Conservation (phyloP, 768 basidiomycete genomes). For the Serendipita indica region DNA sequence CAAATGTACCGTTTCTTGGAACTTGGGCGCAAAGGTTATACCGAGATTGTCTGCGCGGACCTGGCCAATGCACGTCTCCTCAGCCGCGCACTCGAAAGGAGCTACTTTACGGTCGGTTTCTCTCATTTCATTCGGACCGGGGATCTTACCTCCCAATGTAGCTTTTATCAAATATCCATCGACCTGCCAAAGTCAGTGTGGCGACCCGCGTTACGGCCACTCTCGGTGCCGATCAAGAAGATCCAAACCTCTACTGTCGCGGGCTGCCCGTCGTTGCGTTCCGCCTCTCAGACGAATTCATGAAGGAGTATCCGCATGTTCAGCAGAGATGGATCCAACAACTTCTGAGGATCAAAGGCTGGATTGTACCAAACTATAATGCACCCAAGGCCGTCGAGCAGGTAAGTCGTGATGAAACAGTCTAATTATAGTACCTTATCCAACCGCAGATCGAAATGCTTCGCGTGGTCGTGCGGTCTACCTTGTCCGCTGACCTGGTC, state of each 20-base stretch:
- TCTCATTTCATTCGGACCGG: background rate
- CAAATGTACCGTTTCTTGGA: constrained; percentile 34
- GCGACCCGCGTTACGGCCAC: constrained; percentile 23
- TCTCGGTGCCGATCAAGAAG: constrained; percentile 32
- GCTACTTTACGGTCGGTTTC: constrained; percentile 30
- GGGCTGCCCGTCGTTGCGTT: constrained; percentile 41
- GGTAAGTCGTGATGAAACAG: constrained; percentile 23
- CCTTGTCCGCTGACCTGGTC: constrained; percentile 43
- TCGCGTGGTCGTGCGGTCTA: constrained; percentile 47
- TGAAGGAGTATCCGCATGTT: constrained; percentile 36
- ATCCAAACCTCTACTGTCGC: constrained; percentile 32
- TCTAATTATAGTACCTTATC: constrained; percentile 47
- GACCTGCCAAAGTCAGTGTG: constrained; percentile 20
- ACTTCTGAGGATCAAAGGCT: constrained; percentile 36
- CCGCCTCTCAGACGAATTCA: constrained; percentile 40
- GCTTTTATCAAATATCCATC: constrained; percentile 39
- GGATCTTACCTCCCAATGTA: background rate
- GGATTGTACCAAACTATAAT: constrained; percentile 49
- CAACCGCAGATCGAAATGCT: constrained; percentile 35
- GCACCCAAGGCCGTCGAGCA: constrained; percentile 32
- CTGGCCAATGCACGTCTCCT: constrained; percentile 50
- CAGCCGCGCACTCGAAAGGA: constrained; percentile 45
- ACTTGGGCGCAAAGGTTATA: constrained; percentile 25
- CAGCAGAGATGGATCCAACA: constrained; percentile 46
- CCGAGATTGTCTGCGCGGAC: constrained; percentile 32